phyloP scores from a whole-genome alignment of 192 early-diverging fungal genomes.

The Coemansia sp. region DNA sequence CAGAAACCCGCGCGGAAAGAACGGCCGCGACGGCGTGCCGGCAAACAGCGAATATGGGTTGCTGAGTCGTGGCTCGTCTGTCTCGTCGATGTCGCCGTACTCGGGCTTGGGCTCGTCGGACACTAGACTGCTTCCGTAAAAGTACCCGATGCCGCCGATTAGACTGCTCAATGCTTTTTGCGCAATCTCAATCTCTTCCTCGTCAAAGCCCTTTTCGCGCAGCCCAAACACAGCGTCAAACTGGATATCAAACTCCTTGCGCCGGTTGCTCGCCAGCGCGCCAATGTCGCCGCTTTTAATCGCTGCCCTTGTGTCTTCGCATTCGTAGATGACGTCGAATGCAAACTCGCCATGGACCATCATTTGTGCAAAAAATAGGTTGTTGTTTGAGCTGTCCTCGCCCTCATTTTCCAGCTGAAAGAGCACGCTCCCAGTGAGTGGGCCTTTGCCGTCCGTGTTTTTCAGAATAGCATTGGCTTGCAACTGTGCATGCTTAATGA shows the following conservation, averaged over 20 bases:
- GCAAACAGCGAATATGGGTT: slow-evolving; percentile 73
- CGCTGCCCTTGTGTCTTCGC: slow-evolving; percentile 11
- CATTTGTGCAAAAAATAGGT: slow-evolving; percentile 42
- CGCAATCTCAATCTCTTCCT: slow-evolving; percentile 67
- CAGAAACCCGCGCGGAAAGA: slow-evolving; percentile 95
- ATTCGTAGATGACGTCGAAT: slow-evolving; percentile 45
- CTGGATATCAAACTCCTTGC: slow-evolving; percentile 61
- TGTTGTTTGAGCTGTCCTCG: background rate
- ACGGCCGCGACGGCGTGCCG: slow-evolving; percentile 82
- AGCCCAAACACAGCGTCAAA: slow-evolving; percentile 77
- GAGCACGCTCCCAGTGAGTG: slow-evolving; percentile 55
- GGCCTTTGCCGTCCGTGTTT: slow-evolving; percentile 37
- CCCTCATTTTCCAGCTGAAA: slow-evolving; percentile 59
- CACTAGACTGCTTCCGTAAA: slow-evolving; percentile 36
- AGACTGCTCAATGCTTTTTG: slow-evolving; percentile 77
- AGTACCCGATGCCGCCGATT: slow-evolving; percentile 84
- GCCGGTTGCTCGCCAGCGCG: slow-evolving; percentile 15
- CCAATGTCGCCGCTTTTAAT: slow-evolving; percentile 29
- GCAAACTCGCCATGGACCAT: slow-evolving; percentile 35
- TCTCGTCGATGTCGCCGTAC: slow-evolving; percentile 57
- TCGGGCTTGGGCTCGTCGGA: slow-evolving; percentile 59
- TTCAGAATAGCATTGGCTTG: slow-evolving; percentile 11
- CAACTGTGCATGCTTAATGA: slow-evolving; percentile 15
- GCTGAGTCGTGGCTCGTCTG: slow-evolving; percentile 59
- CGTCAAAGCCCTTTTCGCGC: slow-evolving; percentile 59